phyloP scores from a whole-genome alignment of 495 filamentous ascomycete genomes.

The Glutinoglossum americanum region DNA sequence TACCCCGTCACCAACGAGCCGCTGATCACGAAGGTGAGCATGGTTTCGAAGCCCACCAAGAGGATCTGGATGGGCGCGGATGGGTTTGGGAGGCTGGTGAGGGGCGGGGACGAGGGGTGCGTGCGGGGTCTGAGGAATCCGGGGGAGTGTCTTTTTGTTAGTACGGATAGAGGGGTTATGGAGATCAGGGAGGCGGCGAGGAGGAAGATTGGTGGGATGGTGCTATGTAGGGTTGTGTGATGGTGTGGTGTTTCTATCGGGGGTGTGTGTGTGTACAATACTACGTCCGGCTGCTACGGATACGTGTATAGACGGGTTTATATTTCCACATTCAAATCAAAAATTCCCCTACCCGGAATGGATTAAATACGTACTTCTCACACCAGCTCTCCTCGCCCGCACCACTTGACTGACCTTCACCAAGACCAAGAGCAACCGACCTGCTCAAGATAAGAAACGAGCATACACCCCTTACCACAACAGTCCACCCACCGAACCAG shows the following conservation, averaged over 20 bases:
- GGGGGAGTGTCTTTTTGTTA: constrained; percentile 68
- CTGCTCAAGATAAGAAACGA: too few species aligned
- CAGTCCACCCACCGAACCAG: too few species aligned
- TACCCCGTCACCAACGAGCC: constrained; percentile 48
- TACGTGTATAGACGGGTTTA: too few species aligned
- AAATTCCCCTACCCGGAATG: too few species aligned
- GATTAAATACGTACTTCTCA: too few species aligned
- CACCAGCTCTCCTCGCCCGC: too few species aligned
- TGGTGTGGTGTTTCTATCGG: not conserved
- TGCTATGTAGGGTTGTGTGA: constrained; percentile 50
- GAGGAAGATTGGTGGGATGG: constrained; percentile 63
- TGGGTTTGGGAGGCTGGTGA: constrained; percentile 37
- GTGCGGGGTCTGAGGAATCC: constrained; percentile 52
- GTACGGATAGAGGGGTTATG: constrained; percentile 58
- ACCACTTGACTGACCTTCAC: too few species aligned
- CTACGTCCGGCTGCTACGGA: not conserved
- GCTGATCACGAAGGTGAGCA: constrained; percentile 45
- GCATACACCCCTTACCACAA: too few species aligned
- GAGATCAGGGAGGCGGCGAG: constrained; percentile 75
- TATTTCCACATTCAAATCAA: too few species aligned
- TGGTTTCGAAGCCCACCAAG: constrained; percentile 61
- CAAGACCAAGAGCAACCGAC: too few species aligned
- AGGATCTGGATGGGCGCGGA: constrained; percentile 37
- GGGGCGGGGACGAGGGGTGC: constrained; percentile 39
- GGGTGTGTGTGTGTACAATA: not conserved